A percentile compares a stretch with the other conserved stretches of the same genome.
Conservation (phyloP, 176 grass and related monocot species). For the Lolium multiflorum region DNA sequence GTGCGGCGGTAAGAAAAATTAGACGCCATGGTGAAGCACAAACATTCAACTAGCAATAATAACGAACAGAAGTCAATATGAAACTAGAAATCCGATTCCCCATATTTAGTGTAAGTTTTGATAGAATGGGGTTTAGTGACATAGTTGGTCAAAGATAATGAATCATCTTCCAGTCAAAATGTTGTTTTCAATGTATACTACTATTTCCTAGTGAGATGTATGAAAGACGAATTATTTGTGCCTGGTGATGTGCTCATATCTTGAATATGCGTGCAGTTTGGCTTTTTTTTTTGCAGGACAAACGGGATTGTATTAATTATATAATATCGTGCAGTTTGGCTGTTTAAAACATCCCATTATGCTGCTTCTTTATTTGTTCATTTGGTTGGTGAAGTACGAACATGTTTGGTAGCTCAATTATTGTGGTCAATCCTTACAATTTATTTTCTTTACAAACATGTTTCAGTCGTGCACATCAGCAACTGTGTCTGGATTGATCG, state of each 20-base stretch:
- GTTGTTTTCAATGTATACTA: background rate
- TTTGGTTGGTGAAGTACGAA: background rate
- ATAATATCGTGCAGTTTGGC: too few relatives aligned
- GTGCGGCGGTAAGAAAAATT: too few relatives aligned
- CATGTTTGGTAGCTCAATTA: conserved; percentile 28
- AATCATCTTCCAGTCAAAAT: background rate
- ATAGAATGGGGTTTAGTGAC: background rate
- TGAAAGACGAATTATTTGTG: conserved; percentile 18
- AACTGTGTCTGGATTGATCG: background rate
- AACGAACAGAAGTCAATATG: too few relatives aligned
- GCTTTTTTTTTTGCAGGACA: too few relatives aligned
- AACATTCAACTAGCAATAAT: too few relatives aligned
- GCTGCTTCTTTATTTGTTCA: background rate
- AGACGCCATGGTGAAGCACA: too few relatives aligned
- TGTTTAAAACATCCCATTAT: conserved; percentile 4
- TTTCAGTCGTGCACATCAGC: background rate
- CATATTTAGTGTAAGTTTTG: background rate
- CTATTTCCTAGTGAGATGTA: background rate
- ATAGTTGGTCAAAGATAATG: background rate
- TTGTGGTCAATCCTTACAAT: conserved; percentile 3
- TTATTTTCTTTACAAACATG: background rate
- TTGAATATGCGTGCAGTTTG: background rate
- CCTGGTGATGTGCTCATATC: background rate
- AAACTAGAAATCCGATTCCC: too few relatives aligned
- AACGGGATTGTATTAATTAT: too few relatives aligned